Evolutionary conservation across 2,329 filamentous ascomycete genomes (phyloP).

Genomic region (Aspergillus piperis): DNA sequence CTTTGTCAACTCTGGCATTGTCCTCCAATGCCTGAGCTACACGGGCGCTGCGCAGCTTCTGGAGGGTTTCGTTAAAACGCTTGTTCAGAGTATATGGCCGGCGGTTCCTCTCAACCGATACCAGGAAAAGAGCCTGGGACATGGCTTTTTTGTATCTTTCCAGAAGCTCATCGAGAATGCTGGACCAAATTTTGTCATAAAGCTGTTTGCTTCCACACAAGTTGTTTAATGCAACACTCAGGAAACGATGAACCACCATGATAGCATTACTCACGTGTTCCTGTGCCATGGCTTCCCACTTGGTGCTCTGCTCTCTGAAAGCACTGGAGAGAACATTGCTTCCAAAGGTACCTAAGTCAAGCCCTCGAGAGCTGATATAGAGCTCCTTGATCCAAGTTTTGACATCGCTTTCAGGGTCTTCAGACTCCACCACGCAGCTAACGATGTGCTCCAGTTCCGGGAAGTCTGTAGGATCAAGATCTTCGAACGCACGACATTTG

Average conservation of each 20-base stretch:
- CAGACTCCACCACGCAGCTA: too few relatives aligned
- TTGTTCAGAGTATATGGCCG: slow-evolving; percentile 54
- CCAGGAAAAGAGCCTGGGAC: slow-evolving; percentile 53
- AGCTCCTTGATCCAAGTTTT: too few relatives aligned
- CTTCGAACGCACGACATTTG: too few relatives aligned
- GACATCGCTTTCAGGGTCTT: too few relatives aligned
- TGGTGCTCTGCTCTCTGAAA: slow-evolving; percentile 57
- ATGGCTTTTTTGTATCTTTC: slow-evolving; percentile 52
- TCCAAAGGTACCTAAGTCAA: slow-evolving; percentile 56
- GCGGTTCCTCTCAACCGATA: slow-evolving; percentile 53
- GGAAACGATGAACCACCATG: slow-evolving; percentile 51
- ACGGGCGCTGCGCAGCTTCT: slow-evolving; percentile 35
- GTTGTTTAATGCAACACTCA: too few relatives aligned
- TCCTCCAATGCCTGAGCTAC: neutral
- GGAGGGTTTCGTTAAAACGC: slow-evolving; percentile 53
- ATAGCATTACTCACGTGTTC: slow-evolving; percentile 57
- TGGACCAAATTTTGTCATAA: slow-evolving; percentile 44
- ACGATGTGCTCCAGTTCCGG: too few relatives aligned
- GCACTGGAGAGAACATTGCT: slow-evolving; percentile 31
- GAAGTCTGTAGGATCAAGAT: too few relatives aligned
- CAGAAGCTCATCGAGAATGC: slow-evolving; percentile 50
- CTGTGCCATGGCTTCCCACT: slow-evolving; percentile 54
- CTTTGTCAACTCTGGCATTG: too few relatives aligned
- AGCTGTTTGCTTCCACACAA: too few relatives aligned
- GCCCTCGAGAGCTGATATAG: too few relatives aligned